These are phyloP conservation scores for Teratosphaeria pseudoeucalypti DNA, from an alignment of 2,329 filamentous ascomycete species.

Conservation along the genomic window DNA sequence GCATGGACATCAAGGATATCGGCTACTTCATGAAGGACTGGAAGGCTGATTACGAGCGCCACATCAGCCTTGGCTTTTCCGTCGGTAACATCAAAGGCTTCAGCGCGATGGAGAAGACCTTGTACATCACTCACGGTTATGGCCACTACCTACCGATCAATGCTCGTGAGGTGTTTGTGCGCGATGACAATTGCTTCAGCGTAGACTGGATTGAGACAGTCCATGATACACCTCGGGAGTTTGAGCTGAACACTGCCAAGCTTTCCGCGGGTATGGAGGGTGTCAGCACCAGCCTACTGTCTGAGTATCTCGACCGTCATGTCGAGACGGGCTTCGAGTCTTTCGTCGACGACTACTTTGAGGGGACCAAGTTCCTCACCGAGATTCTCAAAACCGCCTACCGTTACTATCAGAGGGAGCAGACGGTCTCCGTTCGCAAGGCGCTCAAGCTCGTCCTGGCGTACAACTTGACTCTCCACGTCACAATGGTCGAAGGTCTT, in stretches of 20 bases:
- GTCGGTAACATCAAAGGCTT: conserved; percentile 91
- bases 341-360: conserved; percentile 93
- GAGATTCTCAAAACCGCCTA: conserved; percentile 95
- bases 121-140: conserved; percentile 96
- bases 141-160: conserved; percentile 86
- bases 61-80: conserved; percentile 76
- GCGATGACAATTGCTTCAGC: conserved; percentile 83
- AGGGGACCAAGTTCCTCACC: conserved; percentile 87
- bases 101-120: conserved; percentile 48
- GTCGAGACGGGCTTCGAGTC: conserved; percentile 85
- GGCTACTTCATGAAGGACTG: conserved; percentile 99
- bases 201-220: conserved; percentile 87
- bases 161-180: conserved; percentile 86
- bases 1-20: conserved; percentile 98
- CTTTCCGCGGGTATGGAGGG: conserved; percentile 84
- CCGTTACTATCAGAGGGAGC: conserved; percentile 82
- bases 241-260: conserved; percentile 77
- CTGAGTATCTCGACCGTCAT: conserved; percentile 90
- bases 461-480: conserved; percentile 89
- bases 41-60: conserved; percentile 92
- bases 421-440: conserved; percentile 83
- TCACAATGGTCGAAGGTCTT: conserved; percentile 86
- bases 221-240: conserved; percentile 64
- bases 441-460: conserved; percentile 88
- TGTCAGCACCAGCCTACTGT: conserved; percentile 67